Conservation (phyloP, 768 basidiomycete species). For the Galerina marginata region DNA sequence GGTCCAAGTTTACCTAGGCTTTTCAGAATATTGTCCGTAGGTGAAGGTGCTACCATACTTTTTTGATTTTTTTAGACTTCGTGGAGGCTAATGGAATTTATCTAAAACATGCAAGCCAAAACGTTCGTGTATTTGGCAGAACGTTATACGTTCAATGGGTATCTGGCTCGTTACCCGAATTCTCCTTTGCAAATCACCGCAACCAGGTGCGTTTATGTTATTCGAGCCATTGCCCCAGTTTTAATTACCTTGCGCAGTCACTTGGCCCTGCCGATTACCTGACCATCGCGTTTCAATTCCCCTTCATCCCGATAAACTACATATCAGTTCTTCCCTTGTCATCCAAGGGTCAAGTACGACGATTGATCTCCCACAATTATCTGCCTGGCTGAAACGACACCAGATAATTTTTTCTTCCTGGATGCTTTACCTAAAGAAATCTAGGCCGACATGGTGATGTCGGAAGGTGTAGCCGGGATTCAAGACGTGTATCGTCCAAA, state of each 20-base stretch:
- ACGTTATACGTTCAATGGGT: constrained; percentile 49
- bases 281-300: constrained; percentile 53
- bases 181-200: constrained; percentile 57
- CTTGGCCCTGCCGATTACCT: constrained; percentile 65
- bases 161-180: constrained; percentile 43
- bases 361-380: constrained; percentile 54
- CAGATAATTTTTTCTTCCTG: constrained; percentile 59
- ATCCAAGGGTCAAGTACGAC: constrained; percentile 61
- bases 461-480: constrained; percentile 54
- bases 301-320: constrained; percentile 37
- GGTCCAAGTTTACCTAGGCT: constrained; percentile 1
- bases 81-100: background rate
- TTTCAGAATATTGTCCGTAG: background rate
- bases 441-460: constrained; percentile 41
- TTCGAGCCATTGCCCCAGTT: too few species aligned
- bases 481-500: constrained; percentile 59
- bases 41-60: background rate
- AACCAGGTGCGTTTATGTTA: constrained; percentile 31
- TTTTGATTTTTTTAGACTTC: background rate
- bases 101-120: constrained; percentile 24
- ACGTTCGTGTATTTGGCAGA: constrained; percentile 55
- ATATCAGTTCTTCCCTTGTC: constrained; percentile 56
- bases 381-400: constrained; percentile 44
- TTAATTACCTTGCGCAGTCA: constrained; percentile 22
- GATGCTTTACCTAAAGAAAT: constrained; percentile 37